Evolutionary conservation across 2,329 filamentous ascomycete species (phyloP).

Genomic region (Colletotrichum sansevieriae): DNA sequence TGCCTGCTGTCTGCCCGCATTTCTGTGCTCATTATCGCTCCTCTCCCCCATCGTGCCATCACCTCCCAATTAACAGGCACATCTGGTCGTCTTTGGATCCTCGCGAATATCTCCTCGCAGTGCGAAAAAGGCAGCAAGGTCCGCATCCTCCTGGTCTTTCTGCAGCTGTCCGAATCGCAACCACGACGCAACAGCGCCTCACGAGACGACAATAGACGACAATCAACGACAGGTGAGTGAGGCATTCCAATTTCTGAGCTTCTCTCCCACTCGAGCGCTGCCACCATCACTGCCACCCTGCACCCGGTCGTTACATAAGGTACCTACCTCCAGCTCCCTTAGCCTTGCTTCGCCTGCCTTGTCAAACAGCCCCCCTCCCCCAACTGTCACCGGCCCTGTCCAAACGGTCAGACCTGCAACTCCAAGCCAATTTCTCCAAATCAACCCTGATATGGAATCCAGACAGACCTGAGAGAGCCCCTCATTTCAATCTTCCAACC

Average conservation of each 20-base stretch:
- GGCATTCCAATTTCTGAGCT: slow-evolving; percentile 19
- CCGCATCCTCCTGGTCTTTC: background rate
- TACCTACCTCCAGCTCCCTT: background rate
- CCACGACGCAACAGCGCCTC: slow-evolving; percentile 1
- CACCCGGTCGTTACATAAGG: slow-evolving; percentile 10
- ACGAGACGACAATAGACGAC: background rate
- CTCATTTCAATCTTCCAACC: slow-evolving; percentile 31
- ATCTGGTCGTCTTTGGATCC: background rate
- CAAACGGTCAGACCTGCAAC: slow-evolving; percentile 10
- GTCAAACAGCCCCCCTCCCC: slow-evolving; percentile 8
- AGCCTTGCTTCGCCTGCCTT: slow-evolving; percentile 1
- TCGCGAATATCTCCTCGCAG: slow-evolving; percentile 19
- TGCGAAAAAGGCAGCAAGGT: slow-evolving; percentile 25
- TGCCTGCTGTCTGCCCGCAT: slow-evolving; percentile 10
- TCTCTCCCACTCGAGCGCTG: slow-evolving; percentile 6
- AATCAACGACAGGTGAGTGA: slow-evolving; percentile 14
- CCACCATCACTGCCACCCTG: background rate
- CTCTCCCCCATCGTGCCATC: slow-evolving; percentile 16
- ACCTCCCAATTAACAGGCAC: background rate
- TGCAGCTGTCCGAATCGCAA: slow-evolving; percentile 11
- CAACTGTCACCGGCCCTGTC: slow-evolving; percentile 24
- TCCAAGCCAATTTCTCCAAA: slow-evolving; percentile 7
- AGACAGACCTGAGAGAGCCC: slow-evolving; percentile 17
- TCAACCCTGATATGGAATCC: slow-evolving; percentile 15
- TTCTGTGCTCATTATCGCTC: slow-evolving; percentile 18